Evolutionary conservation across 106 monocot genomes (phyloP), one percentile per base, ranked within the genome.

Genomic region (Hemerocallis citrina): DNA sequence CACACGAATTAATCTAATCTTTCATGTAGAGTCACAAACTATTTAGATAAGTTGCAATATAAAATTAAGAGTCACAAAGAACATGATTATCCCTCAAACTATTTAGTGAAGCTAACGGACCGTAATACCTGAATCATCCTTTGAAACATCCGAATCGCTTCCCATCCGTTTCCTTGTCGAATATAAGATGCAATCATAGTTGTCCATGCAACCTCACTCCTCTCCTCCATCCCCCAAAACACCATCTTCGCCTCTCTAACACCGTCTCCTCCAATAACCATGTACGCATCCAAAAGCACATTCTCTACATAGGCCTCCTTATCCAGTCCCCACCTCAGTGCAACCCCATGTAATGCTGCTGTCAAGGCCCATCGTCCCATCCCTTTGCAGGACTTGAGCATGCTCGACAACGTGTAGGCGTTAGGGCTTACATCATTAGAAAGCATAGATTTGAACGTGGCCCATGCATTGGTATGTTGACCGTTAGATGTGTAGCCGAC

Each of bases 141-240:
- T 4, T 32, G 49, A 40, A 77, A 85, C 59, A 79, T 15, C 37
- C 35, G 35, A 21, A 80, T 28, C 13, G 68, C 85, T 0, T 64
- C 48, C 13, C 0, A 4, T 11, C 65, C 81, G 42, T 82, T 45
- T 11, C 85, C 82, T 2, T 21, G 17, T 3, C 62, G 73, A 4
- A 65, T 64, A 29, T 79, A 79, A 0, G 68, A 79, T 4, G 90
- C 62, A 30, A 91, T 77, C 72, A 91, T 82, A 16, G 68, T 79
- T 0, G 82, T 85, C 85, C 90, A 91, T 0, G 79, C 50, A 32
- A 69, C 82, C 0, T 60, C 66, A 3, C 72, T 79, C 49, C 58
- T 69, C 29, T 39, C 40, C 22, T 36, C 17, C 27, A 83, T 72
- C 34, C 37, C 66, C n/a, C 80, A 77, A 58, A 92, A 92, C 50